Evolutionary conservation across 768 basidiomycete genomes (phyloP).

Genomic region (Trametes cubensis): DNA sequence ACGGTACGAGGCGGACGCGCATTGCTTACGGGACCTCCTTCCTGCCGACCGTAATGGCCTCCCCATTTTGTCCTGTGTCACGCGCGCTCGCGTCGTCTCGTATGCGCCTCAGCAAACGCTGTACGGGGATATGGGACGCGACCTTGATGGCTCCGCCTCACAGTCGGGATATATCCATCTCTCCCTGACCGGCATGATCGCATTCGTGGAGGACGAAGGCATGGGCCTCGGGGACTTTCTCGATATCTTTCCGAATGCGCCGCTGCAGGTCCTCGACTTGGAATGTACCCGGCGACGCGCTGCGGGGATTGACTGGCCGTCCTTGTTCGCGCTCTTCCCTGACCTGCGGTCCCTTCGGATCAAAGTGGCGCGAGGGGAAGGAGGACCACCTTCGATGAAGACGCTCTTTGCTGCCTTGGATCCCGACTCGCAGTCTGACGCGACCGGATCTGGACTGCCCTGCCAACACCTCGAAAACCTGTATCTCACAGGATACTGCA

Average conservation of each 20-base stretch:
- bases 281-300: background rate
- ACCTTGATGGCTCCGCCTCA: background rate
- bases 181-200: background rate
- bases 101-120: background rate
- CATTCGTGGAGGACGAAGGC: background rate
- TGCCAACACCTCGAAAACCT: too few species aligned
- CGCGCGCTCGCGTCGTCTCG: background rate
- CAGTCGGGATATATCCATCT: background rate
- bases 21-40: background rate
- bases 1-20: background rate
- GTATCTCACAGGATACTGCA: too few species aligned
- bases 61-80: background rate
- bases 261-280: background rate
- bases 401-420: too few species aligned
- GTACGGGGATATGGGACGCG: background rate
- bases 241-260: background rate
- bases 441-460: too few species aligned
- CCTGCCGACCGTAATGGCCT: background rate
- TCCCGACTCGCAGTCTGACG: too few species aligned
- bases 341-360: too few species aligned
- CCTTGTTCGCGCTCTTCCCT: too few species aligned
- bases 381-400: too few species aligned
- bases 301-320: background rate
- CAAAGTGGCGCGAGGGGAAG: too few species aligned
- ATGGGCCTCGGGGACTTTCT: background rate